Conservation (phyloP, 768 basidiomycete genomes). For the Hericium coralloides region DNA sequence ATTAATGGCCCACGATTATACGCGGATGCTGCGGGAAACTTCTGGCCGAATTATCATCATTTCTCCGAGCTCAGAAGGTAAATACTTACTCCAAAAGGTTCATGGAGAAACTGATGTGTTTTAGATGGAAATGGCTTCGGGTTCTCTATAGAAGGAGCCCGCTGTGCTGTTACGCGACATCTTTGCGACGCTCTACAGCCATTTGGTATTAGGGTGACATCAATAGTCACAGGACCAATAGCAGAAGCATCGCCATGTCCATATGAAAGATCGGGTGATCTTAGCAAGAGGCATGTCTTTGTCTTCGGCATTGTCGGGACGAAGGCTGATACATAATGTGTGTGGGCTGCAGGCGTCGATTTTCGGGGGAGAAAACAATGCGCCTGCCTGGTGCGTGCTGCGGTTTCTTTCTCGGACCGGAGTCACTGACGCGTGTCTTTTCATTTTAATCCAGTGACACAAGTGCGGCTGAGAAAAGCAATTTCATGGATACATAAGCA, state of each 20-base stretch:
- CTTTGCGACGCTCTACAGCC: constrained; percentile 10
- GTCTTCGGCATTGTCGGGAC: no score
- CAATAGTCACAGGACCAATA: constrained; percentile 1
- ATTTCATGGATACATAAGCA: no score
- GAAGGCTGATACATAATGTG: no score
- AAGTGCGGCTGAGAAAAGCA: not conserved
- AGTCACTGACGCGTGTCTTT: not conserved
- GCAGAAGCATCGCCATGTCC: not conserved
- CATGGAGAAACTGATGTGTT: not conserved
- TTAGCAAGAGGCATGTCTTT: no score
- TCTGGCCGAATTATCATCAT: constrained; percentile 24
- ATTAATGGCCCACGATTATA: constrained; percentile 20
- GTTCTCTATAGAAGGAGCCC: constrained; percentile 2
- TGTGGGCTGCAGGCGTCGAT: no score
- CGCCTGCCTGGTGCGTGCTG: no score
- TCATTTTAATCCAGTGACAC: not conserved
- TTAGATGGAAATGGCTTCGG: not conserved
- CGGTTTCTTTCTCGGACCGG: no score
- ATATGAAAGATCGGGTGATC: no score
- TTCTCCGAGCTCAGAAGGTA: constrained; percentile 13
- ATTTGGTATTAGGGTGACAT: constrained; percentile 14
- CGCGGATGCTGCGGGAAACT: constrained; percentile 18
- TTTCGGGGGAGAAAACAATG: no score
- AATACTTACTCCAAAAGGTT: constrained; percentile 1
- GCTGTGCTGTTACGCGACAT: constrained; percentile 8